A percentile compares a stretch with the other conserved stretches of the same genome.
Conservation (phyloP, 768 basidiomycete genomes). For the Termitomyces heimii region DNA sequence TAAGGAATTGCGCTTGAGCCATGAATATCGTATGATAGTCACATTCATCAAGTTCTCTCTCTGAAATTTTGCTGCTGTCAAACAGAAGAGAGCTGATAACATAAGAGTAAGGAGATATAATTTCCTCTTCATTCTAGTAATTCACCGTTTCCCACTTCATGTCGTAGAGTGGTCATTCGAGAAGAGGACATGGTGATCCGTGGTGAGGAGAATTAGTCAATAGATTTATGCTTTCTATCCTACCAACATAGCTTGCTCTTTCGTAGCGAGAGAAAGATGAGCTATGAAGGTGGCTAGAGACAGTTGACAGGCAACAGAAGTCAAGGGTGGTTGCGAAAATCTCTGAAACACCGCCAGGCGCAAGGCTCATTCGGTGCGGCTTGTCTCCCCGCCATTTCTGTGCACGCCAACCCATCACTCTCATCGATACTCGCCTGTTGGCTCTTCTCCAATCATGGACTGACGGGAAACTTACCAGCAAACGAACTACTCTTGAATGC, state of each 20-base stretch:
- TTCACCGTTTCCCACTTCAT: too few species aligned
- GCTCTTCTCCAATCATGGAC: not conserved
- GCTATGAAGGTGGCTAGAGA: not conserved
- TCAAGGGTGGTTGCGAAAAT: not conserved
- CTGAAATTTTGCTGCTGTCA: too few species aligned
- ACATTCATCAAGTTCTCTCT: too few species aligned
- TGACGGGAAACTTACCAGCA: slow-evolving; percentile 60
- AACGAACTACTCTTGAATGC: slow-evolving; percentile 73
- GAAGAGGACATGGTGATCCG: not conserved
- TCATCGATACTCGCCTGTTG: not conserved
- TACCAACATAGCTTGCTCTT: not conserved
- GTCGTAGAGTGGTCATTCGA: not conserved
- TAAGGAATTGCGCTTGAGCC: too few species aligned
- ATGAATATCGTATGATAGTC: too few species aligned
- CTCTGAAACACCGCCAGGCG: not conserved
- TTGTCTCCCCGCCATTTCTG: too few species aligned
- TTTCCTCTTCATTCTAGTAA: too few species aligned
- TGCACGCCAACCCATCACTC: too few species aligned
- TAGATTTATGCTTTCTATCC: not conserved
- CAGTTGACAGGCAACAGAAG: too few species aligned
- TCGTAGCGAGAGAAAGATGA: not conserved
- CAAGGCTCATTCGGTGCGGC: not conserved
- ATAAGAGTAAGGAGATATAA: too few species aligned
- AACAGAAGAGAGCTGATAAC: too few species aligned
- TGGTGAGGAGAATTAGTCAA: too few species aligned